These are phyloP conservation scores for Pelargonium nanum DNA, from an alignment of 345 rosid genomes.

Conservation along the genomic window DNA sequence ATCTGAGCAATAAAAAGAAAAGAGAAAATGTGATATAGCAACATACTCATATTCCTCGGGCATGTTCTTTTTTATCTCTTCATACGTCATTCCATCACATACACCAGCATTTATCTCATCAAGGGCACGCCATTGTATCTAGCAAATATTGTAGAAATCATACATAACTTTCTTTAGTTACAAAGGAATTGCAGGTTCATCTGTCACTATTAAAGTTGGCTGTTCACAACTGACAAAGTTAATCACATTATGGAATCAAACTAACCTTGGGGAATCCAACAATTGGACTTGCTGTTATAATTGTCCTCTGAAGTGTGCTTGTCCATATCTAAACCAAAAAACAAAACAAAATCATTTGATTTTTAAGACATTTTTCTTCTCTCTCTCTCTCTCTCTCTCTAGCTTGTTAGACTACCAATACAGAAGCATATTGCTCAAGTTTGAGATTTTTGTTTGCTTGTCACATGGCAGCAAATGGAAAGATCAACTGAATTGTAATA, in stretches of 20 bases:
- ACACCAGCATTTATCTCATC: constrained; percentile 99
- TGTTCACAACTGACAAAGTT: constrained; percentile 4
- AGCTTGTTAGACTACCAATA: not conserved
- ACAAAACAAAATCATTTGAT: not conserved
- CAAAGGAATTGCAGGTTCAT: not conserved
- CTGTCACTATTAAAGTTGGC: constrained; percentile 3
- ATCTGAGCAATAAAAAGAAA: not conserved
- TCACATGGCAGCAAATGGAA: not conserved
- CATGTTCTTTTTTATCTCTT: constrained; percentile 86
- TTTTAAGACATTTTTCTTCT: not conserved
- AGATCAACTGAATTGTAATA: not conserved
- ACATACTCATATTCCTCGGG: constrained; percentile 96
- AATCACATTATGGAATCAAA: constrained; percentile 6
- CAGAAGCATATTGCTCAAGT: not conserved
- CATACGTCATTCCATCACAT: constrained; percentile 98
- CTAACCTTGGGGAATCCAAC: constrained; percentile 90
- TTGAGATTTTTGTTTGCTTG: not conserved
- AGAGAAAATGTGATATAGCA: constrained; percentile 9
- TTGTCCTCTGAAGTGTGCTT: constrained; percentile 94
- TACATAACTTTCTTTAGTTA: not conserved
- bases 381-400: too few relatives aligned
- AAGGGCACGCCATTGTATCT: constrained; percentile 99
- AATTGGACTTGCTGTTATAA: constrained; percentile 76
- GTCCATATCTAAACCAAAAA: constrained; percentile 72
- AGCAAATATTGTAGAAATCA: constrained; percentile 9